phyloP scores from a whole-genome alignment of 306 rosid species.

The Cyclanthera cordifolia region DNA sequence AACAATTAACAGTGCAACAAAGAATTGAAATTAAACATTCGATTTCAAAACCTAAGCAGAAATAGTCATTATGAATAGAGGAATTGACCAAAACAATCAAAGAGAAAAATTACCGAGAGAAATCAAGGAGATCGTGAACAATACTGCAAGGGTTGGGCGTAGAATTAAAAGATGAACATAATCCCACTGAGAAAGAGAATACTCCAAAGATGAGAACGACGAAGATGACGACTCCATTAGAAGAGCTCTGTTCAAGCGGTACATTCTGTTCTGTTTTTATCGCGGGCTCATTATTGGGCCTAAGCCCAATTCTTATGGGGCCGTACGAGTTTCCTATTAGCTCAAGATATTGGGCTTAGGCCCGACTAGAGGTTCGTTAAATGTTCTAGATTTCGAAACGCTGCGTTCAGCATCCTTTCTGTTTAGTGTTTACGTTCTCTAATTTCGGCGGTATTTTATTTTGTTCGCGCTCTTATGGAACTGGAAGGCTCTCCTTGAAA shows the following conservation, averaged over 20 bases:
- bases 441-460: background rate
- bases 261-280: no score
- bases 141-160: conserved; percentile 49
- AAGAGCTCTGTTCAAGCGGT: background rate
- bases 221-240: conserved; percentile 25
- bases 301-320: background rate
- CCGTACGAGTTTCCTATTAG: no score
- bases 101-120: conserved; percentile 31
- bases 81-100: background rate
- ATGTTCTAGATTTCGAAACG: background rate
- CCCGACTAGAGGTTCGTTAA: no score
- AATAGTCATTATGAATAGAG: background rate
- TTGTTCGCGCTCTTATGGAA: conserved; percentile 4
- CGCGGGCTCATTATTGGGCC: conserved; percentile 1
- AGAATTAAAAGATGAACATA: conserved; percentile 30
- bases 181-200: conserved; percentile 23
- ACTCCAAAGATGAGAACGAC: conserved; percentile 8
- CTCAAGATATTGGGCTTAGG: background rate
- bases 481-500: background rate
- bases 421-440: background rate
- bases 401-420: background rate
- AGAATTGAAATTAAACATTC: background rate
- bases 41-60: background rate
- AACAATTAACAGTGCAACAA: background rate
- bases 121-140: conserved; percentile 44